Percentiles rank a stretch among this genome's conserved stretches.
Conservation (phyloP, 306 rosid species). For the Fragaria nilgerrensis region DNA sequence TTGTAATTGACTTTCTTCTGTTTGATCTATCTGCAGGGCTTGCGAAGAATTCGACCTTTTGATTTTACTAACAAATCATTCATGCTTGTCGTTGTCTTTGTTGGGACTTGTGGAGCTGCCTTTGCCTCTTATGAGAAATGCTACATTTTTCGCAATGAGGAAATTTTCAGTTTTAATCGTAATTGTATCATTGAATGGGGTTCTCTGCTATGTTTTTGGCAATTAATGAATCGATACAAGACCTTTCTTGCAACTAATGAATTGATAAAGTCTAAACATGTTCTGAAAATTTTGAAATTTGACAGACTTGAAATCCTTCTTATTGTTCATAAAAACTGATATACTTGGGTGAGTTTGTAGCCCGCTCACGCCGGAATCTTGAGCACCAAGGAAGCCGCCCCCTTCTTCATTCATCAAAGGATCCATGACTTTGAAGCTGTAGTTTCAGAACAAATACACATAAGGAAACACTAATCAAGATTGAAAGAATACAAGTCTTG, state of each 20-base stretch:
- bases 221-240: not conserved
- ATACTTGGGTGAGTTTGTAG: not conserved
- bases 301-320: not conserved
- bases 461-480: not conserved
- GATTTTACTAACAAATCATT: constrained; percentile 8
- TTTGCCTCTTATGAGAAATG: not conserved
- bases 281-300: not conserved
- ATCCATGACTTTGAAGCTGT: constrained; percentile 46
- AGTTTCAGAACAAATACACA: not conserved
- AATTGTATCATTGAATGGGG: not conserved
- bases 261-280: not conserved
- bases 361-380: not conserved
- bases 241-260: not conserved
- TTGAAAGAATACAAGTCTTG: not conserved
- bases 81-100: not conserved
- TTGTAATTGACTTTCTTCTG: not conserved
- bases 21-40: constrained; percentile 11
- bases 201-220: not conserved
- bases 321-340: not conserved
- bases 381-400: not conserved
- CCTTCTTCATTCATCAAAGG: constrained; percentile 10
- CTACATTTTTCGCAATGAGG: not conserved
- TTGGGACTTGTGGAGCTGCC: constrained; percentile 4
- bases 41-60: not conserved
- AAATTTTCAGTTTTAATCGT: not conserved